phyloP scores from a whole-genome alignment of 345 rosid species.

The Brassica juncea region DNA sequence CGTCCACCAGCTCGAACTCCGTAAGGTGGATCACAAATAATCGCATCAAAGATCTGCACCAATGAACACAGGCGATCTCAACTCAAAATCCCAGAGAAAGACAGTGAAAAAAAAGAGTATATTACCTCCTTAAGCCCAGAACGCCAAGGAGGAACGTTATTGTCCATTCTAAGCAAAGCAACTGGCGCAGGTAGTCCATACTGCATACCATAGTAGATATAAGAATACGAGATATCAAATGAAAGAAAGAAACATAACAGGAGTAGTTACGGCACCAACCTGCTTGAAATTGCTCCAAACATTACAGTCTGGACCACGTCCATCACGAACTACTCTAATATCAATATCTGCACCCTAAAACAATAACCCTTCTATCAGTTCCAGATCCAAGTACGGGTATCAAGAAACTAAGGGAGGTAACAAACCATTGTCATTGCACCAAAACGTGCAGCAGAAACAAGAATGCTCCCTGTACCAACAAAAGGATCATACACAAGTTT shows the following conservation, averaged over 20 bases:
- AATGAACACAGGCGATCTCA: constrained; percentile 16
- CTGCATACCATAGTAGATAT: constrained; percentile 45
- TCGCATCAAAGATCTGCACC: constrained; percentile 77
- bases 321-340: constrained; percentile 93
- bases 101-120: not conserved
- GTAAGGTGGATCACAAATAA: constrained; percentile 90
- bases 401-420: not conserved
- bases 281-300: constrained; percentile 99
- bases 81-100: not conserved
- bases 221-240: not conserved
- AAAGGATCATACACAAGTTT: constrained; percentile 94
- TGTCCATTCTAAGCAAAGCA: constrained; percentile 86
- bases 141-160: constrained; percentile 98
- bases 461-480: constrained; percentile 96
- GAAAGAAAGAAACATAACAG: not conserved
- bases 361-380: constrained; percentile 28
- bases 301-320: constrained; percentile 95
- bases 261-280: constrained; percentile 46
- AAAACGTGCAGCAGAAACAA: constrained; percentile 88
- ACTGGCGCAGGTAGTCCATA: constrained; percentile 82
- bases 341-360: constrained; percentile 95
- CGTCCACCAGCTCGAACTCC: constrained; percentile 98
- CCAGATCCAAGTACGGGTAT: constrained; percentile 8
- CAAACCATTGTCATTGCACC: constrained; percentile 92
- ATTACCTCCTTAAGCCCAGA: constrained; percentile 79